Conservation (phyloP, 257 asterid genomes). For the Nicotiana obtusifolia region DNA sequence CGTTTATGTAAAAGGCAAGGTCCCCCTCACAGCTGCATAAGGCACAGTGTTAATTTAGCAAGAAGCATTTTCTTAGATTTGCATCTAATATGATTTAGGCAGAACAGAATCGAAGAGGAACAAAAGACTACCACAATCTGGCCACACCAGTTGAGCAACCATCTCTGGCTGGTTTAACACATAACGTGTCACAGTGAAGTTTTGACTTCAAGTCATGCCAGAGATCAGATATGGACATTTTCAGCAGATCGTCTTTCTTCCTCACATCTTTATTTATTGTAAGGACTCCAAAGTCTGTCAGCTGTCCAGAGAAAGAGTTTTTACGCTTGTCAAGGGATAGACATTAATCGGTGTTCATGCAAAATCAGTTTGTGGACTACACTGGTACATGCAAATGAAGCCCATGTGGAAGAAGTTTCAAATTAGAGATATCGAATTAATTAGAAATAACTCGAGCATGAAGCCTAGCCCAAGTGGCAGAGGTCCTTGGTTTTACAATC, state of each 20-base stretch:
- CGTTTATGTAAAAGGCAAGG: constrained; percentile 55
- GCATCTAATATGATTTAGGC: neutral
- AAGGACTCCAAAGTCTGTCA: constrained; percentile 60
- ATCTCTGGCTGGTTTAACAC: constrained; percentile 89
- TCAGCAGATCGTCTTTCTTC: constrained; percentile 49
- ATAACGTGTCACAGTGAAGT: constrained; percentile 54
- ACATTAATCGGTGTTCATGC: neutral
- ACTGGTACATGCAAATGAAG: neutral
- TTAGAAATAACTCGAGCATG: neutral
- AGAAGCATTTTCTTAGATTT: constrained; percentile 4
- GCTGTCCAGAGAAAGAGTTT: constrained; percentile 37
- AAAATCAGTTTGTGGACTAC: neutral
- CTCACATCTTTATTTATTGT: constrained; percentile 67
- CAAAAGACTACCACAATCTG: constrained; percentile 52
- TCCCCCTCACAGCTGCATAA: constrained; percentile 57
- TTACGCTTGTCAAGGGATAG: constrained; percentile 9
- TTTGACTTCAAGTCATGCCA: constrained; percentile 67
- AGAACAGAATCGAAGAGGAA: neutral
- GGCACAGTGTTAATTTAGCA: constrained; percentile 7
- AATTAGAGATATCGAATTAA: neutral
- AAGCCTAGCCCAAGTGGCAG: neutral
- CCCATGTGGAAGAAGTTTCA: neutral
- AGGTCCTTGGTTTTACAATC: neutral
- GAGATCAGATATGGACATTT: constrained; percentile 28
- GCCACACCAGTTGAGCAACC: constrained; percentile 98